Evolutionary conservation across 495 filamentous ascomycete species (phyloP).

Genomic region (Pyrenopolyporus hunteri): DNA sequence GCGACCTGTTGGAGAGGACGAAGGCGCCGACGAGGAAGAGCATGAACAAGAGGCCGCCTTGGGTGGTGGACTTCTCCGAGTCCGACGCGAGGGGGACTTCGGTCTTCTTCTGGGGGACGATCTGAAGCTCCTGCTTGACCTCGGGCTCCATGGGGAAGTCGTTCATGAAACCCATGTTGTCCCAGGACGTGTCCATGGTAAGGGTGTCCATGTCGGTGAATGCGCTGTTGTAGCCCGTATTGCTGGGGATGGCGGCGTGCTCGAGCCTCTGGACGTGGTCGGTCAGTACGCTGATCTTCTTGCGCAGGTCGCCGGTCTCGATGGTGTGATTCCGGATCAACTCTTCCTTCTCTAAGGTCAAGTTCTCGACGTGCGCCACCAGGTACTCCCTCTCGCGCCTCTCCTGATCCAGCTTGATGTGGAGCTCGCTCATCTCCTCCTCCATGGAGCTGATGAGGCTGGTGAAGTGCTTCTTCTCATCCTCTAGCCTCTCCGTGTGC

Average conservation of each 20-base stretch:
- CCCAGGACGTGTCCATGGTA: constrained; percentile 80
- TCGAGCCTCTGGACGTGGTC: constrained; percentile 84
- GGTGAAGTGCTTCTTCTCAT: constrained; percentile 91
- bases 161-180: constrained; percentile 77
- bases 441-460: constrained; percentile 76
- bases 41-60: constrained; percentile 73
- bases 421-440: constrained; percentile 72
- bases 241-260: constrained; percentile 64
- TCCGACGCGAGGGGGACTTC: constrained; percentile 58
- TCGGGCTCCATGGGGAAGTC: constrained; percentile 61
- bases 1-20: constrained; percentile 83
- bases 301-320: constrained; percentile 92
- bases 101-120: constrained; percentile 65
- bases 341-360: constrained; percentile 89
- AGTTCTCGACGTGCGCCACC: constrained; percentile 73
- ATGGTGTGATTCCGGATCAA: constrained; percentile 87
- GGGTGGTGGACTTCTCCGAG: constrained; percentile 66
- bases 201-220: constrained; percentile 83
- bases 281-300: constrained; percentile 89
- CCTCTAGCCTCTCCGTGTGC: constrained; percentile 95
- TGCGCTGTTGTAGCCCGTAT: constrained; percentile 67
- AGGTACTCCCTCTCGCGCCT: constrained; percentile 70
- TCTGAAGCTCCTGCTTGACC: constrained; percentile 60
- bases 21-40: constrained; percentile 96
- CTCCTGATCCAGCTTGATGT: constrained; percentile 71